phyloP scores from a whole-genome alignment of 345 rosid species.

The Raphanus raphanistrum region DNA sequence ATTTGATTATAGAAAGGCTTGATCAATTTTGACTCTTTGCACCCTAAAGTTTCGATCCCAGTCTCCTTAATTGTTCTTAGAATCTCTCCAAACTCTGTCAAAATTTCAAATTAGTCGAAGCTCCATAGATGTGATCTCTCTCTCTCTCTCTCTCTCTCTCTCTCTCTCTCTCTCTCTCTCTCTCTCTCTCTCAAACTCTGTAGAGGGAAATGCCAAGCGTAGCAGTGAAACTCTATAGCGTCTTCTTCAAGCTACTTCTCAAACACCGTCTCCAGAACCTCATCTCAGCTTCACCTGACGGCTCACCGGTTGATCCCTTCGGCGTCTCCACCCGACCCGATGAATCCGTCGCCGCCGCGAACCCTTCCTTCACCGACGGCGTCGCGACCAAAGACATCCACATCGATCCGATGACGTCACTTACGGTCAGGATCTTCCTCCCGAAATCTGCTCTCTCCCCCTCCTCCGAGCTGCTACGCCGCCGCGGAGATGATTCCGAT shows the following conservation, averaged over 20 bases:
- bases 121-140: constrained; percentile 29
- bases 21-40: constrained; percentile 25
- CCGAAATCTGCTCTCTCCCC: constrained; percentile 52
- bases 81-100: background rate
- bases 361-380: constrained; percentile 60
- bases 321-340: constrained; percentile 60
- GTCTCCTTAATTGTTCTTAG: background rate
- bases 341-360: constrained; percentile 48
- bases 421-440: constrained; percentile 65
- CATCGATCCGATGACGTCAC: constrained; percentile 62
- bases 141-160: background rate
- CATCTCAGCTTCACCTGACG: constrained; percentile 30
- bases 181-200: background rate
- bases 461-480: background rate
- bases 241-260: constrained; percentile 60
- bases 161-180: background rate
- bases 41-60: background rate
- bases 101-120: background rate
- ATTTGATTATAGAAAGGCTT: constrained; percentile 13
- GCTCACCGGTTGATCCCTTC: constrained; percentile 36
- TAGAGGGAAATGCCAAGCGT: constrained; percentile 53
- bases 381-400: constrained; percentile 79
- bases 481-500: background rate
- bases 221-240: constrained; percentile 56
- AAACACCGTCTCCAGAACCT: constrained; percentile 53